Percentiles rank a stretch among this genome's conserved stretches.
Evolutionary conservation across 805 yeast species (phyloP).

Genomic region (Candida multigemmis): DNA sequence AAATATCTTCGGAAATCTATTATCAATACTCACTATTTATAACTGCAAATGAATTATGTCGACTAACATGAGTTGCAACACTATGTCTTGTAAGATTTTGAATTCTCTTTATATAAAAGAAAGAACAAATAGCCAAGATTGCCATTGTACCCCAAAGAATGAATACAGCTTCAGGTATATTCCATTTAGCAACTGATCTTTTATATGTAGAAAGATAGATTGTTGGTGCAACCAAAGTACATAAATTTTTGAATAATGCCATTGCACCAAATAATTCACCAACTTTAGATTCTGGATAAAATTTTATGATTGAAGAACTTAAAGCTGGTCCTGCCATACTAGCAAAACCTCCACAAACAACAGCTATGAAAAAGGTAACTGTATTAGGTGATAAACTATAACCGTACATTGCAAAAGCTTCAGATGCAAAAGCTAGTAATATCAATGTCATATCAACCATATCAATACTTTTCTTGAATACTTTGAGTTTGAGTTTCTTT

Average conservation of each 20-base stretch:
- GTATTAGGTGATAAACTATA: conserved; percentile 21
- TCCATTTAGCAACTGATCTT: conserved; percentile 13
- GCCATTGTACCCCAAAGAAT: conserved; percentile 8
- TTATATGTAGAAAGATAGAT: conserved; percentile 38
- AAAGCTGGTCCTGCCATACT: conserved; percentile 48
- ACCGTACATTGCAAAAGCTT: conserved; percentile 26
- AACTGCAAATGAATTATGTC: no score
- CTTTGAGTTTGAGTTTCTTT: conserved; percentile 15
- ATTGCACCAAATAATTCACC: conserved; percentile 73
- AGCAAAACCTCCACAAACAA: conserved; percentile 36
- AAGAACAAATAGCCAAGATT: conserved; percentile 3
- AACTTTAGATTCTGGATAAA: conserved; percentile 45
- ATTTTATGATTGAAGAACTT: conserved; percentile 52
- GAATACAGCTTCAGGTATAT: conserved; percentile 21
- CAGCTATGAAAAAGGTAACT: conserved; percentile 18
- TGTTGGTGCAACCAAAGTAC: conserved; percentile 42
- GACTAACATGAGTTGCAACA: no score
- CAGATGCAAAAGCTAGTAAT: conserved; percentile 25
- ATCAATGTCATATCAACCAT: conserved; percentile 35
- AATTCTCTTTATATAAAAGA: conserved; percentile 8
- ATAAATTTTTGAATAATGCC: conserved; percentile 46
- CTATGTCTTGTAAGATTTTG: conserved; percentile 6
- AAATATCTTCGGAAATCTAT: no score
- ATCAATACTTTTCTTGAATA: conserved; percentile 40
- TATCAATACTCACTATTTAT: no score